Conservation (phyloP, 257 asterid species). For the Solanum chiquidenum region DNA sequence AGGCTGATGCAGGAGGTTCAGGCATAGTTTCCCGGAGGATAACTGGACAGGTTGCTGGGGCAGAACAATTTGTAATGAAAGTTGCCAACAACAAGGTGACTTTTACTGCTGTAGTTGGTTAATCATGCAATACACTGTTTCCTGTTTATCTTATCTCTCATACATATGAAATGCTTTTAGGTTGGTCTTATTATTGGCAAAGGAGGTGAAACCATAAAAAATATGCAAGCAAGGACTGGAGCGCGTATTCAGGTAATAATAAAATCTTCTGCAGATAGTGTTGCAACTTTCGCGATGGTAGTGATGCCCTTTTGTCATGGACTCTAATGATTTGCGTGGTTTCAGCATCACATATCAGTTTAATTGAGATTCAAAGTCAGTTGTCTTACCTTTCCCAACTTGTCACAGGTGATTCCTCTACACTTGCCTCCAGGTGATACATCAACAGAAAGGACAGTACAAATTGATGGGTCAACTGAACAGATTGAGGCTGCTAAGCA, state of each 20-base stretch:
- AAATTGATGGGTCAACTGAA: conserved; percentile 17
- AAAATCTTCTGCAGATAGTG: neutral
- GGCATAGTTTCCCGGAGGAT: conserved; percentile 3
- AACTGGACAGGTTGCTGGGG: conserved; percentile 1
- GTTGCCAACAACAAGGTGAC: conserved; percentile 3
- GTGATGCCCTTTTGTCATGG: neutral
- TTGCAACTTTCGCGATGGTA: neutral
- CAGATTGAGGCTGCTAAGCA: conserved; percentile 17
- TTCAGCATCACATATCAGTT: neutral
- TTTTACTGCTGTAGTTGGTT: neutral
- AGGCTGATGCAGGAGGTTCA: conserved; percentile 12
- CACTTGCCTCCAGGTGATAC: conserved; percentile 26
- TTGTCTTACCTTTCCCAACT: neutral
- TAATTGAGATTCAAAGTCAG: neutral
- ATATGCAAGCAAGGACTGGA: conserved; percentile 72
- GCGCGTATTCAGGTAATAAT: conserved; percentile 78
- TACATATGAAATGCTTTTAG: neutral
- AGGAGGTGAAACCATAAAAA: conserved; percentile 89
- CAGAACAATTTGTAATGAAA: conserved; percentile 1
- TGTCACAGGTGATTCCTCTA: conserved; percentile 2
- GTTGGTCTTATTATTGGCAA: conserved; percentile 89
- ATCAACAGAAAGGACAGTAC: conserved; percentile 9
- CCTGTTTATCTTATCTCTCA: neutral
- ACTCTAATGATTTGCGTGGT: neutral
- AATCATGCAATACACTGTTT: neutral